Evolutionary conservation across 139 green algal genomes (phyloP).

Genomic region (Ettlia oleoabundans): DNA sequence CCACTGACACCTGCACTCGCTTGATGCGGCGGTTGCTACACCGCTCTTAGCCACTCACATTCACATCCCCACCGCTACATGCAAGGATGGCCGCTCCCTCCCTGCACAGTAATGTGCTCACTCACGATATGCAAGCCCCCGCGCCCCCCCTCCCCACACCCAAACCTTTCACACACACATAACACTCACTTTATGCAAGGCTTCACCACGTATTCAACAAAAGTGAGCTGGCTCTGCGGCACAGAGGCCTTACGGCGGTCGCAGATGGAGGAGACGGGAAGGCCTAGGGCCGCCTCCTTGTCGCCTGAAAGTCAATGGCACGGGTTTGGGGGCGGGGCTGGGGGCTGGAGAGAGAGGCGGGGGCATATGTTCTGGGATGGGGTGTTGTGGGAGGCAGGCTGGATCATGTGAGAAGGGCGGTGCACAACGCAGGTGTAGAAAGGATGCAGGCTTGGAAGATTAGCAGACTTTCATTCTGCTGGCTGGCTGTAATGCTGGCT

Average conservation of each 20-base stretch:
- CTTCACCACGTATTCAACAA: conserved; percentile 58
- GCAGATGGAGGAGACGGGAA: conserved; percentile 76
- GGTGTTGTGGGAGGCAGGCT: too few relatives aligned
- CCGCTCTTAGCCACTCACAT: background rate
- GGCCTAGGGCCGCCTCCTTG: conserved; percentile 58
- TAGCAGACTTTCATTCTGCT: too few relatives aligned
- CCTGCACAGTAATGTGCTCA: too few relatives aligned
- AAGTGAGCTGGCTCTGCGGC: conserved; percentile 69
- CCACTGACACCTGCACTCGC: background rate
- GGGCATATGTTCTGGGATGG: too few relatives aligned
- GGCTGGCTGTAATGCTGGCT: too few relatives aligned
- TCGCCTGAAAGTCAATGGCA: conserved; percentile 65
- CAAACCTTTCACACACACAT: background rate
- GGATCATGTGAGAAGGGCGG: too few relatives aligned
- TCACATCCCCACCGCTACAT: background rate
- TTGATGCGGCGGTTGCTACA: background rate
- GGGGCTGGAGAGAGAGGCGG: background rate
- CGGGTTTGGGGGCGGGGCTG: background rate
- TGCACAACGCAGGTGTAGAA: too few relatives aligned
- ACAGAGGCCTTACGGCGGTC: conserved; percentile 68
- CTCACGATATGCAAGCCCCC: background rate
- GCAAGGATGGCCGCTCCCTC: too few relatives aligned
- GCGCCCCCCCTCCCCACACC: background rate
- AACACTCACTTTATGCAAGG: conserved; percentile 40
- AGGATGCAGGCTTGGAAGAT: too few relatives aligned